Base-by-base conservation (phyloP, 495 filamentous ascomycete species). In the Usnea hakonensis region DNA sequence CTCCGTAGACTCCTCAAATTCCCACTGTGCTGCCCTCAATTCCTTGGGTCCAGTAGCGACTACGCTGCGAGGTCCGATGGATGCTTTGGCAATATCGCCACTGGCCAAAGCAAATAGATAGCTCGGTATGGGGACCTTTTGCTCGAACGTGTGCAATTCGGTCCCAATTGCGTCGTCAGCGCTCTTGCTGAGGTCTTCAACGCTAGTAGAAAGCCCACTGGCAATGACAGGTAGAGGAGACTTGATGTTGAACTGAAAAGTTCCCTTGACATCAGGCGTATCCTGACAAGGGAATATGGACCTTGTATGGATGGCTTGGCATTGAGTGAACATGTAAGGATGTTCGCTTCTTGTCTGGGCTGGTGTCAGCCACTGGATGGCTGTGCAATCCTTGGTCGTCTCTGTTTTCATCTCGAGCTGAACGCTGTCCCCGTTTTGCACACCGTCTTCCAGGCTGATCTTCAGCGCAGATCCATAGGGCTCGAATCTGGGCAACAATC, bases 291-390 rank as follows among this genome's bases (percentile, higher is more conserved):
- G 94, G 73, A 96, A 96, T 58, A 97, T 80, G 28, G 90, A 95
- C 55, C 93, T 83, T 32, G 88, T 90, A 67, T 97, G 90, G 66
- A 98, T 98, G 43, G 92, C 91, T 77, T 98, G 93, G 74, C 91
- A 96, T 83, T 97, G 93, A 41, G 90, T 93, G 79, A 96, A 97
- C 86, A 97, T 94, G 71, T 96, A 97, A 10, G 93, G 93, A 67
- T 90, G 86, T 68, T 92, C 91, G 73, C 89, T 90, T 79, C 94
- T 96, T 5, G 93, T 96, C 77, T 98, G 93, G 28, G 87, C 85
- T 10, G 90, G 88, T 0, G 86, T 90, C 73, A 97, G 77, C 93
- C 93, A 97, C 75, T 96, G 92, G 55, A 97, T 78, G 0, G 92
- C 93, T 9, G 91, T 95, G 72, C 93, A 96, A 64, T 89, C 81